Percentiles rank a stretch among this genome's conserved stretches.
Evolutionary conservation across 176 grass and related monocot genomes (phyloP).

Genomic region (Oryza officinalis): DNA sequence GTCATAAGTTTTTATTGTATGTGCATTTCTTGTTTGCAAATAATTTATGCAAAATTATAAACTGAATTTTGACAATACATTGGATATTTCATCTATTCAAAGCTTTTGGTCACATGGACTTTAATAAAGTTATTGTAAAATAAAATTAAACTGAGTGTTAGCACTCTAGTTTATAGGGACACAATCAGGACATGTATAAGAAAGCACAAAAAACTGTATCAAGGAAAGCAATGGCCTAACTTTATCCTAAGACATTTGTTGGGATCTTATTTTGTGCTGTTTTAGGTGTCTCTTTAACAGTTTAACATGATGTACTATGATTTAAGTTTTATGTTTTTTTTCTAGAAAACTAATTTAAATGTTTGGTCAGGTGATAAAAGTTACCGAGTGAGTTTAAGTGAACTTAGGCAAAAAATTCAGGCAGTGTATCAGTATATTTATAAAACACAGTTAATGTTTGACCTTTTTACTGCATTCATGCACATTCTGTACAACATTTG

Average conservation of each 20-base stretch:
- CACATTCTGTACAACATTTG: not conserved
- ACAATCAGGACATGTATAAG: not conserved
- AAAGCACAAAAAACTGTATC: slow-evolving; percentile 2
- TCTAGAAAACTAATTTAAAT: not conserved
- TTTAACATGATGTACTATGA: not conserved
- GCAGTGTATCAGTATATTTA: not conserved
- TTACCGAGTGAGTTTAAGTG: not conserved
- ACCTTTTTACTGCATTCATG: slow-evolving; percentile 2
- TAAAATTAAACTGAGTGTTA: not conserved
- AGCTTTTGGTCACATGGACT: not conserved
- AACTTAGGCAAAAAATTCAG: not conserved
- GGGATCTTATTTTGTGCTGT: not conserved
- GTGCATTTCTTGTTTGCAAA: not conserved
- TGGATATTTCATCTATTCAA: not conserved
- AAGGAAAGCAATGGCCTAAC: not conserved
- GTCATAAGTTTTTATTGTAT: not conserved
- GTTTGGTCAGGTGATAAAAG: not conserved
- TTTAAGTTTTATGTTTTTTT: not conserved
- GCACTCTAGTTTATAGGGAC: not conserved
- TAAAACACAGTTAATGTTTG: not conserved
- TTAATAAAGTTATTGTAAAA: not conserved
- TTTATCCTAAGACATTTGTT: slow-evolving; percentile 25
- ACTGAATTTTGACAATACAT: slow-evolving; percentile 1
- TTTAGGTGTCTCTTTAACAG: not conserved
- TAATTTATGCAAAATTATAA: not conserved